Evolutionary conservation across 169 alveolate species (phyloP).

Genomic region (Plasmodium billcollinsi): DNA sequence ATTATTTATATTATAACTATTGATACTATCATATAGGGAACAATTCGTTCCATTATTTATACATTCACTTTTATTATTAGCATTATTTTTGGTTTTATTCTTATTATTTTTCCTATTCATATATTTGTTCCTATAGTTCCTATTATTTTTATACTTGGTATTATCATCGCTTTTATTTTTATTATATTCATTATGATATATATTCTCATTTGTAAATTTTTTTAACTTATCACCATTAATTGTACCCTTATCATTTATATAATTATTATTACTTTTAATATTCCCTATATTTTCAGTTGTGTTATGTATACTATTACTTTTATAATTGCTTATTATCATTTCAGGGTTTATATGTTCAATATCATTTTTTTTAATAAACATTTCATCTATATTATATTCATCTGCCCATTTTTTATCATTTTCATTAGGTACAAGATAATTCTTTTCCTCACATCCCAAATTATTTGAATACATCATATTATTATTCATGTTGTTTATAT

Average conservation of each 20-base stretch:
- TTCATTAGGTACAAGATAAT: no score
- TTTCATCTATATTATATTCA: no score
- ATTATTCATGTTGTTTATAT: no score
- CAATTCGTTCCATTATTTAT: not conserved
- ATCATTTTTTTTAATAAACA: no score
- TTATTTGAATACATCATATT: no score
- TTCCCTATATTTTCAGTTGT: not conserved
- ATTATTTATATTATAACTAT: slow-evolving; percentile 14
- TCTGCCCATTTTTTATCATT: no score
- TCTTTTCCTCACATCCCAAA: no score
- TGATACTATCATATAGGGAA: no score
- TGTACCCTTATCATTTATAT: not conserved
- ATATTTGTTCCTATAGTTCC: not conserved
- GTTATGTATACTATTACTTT: not conserved
- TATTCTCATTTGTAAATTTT: not conserved
- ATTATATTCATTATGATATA: not conserved
- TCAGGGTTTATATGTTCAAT: no score
- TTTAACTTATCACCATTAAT: not conserved
- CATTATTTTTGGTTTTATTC: not conserved
- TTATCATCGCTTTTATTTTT: not conserved
- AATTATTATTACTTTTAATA: not conserved
- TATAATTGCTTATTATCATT: no score
- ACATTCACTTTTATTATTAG: slow-evolving; percentile 12
- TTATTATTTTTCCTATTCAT: not conserved
- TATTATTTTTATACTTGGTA: slow-evolving; percentile 6